Evolutionary conservation across 192 early-diverging fungal genomes (phyloP).

Genomic region (Entophlyctis luteolus): DNA sequence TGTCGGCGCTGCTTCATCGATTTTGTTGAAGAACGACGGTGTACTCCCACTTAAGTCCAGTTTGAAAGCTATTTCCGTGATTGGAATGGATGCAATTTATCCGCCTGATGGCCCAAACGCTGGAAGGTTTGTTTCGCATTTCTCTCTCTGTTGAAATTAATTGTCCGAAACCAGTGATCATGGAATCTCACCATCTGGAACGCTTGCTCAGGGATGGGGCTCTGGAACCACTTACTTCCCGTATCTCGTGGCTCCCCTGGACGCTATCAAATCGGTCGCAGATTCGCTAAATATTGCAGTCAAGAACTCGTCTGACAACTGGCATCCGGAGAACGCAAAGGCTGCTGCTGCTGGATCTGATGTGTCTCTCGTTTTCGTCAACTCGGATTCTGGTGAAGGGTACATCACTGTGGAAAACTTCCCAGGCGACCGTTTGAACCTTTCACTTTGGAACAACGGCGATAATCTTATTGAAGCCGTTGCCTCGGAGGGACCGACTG

Average conservation of each 20-base stretch:
- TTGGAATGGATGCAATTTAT: background rate
- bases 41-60: slow-evolving; percentile 35
- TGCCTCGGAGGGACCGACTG: slow-evolving; percentile 45
- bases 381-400: slow-evolving; percentile 32
- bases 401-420: slow-evolving; percentile 16
- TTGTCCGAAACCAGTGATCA: background rate
- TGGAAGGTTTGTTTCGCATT: background rate
- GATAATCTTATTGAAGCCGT: slow-evolving; percentile 44
- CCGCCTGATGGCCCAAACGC: background rate
- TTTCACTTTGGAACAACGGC: slow-evolving; percentile 46
- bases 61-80: background rate
- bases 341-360: slow-evolving; percentile 24
- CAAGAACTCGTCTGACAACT: slow-evolving; percentile 18
- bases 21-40: slow-evolving; percentile 40
- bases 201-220: slow-evolving; percentile 42
- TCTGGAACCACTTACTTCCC: slow-evolving; percentile 44
- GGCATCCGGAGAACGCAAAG: slow-evolving; percentile 8
- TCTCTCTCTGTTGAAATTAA: background rate
- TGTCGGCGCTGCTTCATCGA: slow-evolving; percentile 37
- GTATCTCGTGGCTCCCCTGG: slow-evolving; percentile 30
- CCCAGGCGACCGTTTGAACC: slow-evolving; percentile 45
- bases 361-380: slow-evolving; percentile 40
- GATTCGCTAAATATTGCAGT: background rate
- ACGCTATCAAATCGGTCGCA: background rate
- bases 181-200: slow-evolving; percentile 17